Evolutionary conservation across 2,329 filamentous ascomycete species (phyloP).

Genomic region (Herpotrichia juniperi): DNA sequence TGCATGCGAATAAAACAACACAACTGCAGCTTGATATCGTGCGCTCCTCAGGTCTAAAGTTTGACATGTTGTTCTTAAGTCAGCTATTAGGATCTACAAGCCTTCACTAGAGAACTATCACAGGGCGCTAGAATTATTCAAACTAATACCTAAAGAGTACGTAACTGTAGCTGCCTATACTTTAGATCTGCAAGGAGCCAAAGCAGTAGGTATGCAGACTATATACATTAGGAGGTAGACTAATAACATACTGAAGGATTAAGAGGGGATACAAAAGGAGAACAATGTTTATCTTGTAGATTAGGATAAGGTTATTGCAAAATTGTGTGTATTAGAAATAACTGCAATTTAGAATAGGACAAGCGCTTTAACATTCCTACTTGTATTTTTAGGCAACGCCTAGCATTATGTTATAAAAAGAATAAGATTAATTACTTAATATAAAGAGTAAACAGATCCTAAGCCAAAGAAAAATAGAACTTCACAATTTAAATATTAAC

Average conservation of each 20-base stretch:
- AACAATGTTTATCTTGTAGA: background rate
- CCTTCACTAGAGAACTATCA: constrained; percentile 55
- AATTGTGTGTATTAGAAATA: no score
- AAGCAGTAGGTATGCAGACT: constrained; percentile 29
- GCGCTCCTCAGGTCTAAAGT: constrained; percentile 53
- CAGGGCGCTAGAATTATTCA: constrained; percentile 53
- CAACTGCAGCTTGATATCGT: constrained; percentile 60
- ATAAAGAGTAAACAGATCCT: no score
- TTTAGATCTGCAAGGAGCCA: constrained; percentile 58
- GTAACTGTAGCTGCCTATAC: constrained; percentile 62
- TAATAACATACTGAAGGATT: constrained; percentile 6
- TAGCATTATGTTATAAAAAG: no score
- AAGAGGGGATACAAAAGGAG: background rate
- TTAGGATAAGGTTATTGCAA: background rate
- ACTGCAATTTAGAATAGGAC: no score
- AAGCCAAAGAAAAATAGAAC: no score
- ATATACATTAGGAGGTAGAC: constrained; percentile 11
- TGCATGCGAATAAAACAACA: constrained; percentile 61
- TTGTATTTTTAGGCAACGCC: no score
- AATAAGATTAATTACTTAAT: no score
- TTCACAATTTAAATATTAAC: no score
- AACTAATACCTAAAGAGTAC: constrained; percentile 52
- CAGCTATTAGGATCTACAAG: constrained; percentile 54
- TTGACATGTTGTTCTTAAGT: constrained; percentile 60
- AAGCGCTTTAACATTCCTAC: no score